Base-by-base conservation (phyloP, 805 yeast genomes). In the Starmerella sirachaensis region DNA sequence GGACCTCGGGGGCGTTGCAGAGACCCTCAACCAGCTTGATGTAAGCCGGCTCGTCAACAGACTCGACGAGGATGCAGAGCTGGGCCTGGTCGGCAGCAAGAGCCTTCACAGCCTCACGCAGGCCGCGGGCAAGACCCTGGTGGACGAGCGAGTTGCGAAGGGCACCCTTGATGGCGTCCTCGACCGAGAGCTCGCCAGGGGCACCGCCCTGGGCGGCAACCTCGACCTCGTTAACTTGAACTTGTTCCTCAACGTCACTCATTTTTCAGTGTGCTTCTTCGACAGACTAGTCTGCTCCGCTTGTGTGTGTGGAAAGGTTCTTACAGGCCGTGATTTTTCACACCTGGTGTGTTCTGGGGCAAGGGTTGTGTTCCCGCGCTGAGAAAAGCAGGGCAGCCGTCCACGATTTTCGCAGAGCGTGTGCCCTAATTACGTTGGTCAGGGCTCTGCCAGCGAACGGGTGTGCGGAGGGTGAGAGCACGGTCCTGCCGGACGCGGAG, bases 41-140 rank as follows among this genome's bases (percentile, higher is more conserved):
- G 74, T 91, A 91, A 57, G 91, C 78, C 60, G 76, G 93, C 78
- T 91, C 98, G 61, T 95, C 91, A 65, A 91, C 96, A 56, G 97
- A 77, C 74, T 88, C 96, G 70, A 93, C 85, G 60, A 91, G 75
- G 64, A 91, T 94, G 73, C 86, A 80, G 66, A 91, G 75, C 72
- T 88, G 93, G 58, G 96, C 99, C 72, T 86, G 93, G 68, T 94
- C 84, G 69, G 84, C 76, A 63, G 94, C 76, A 58, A 91, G 77
- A 69, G 96, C 97, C 82, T 91, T 91, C 64, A 96, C 83, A 56
- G 97, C 93, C 76, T 91, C 98, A 78, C 97, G 91, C 69, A 91
- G 79, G 78, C 99, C 99, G 76, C 99, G 88, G 68, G 97, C 97
- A 70, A 91, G 83, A 72, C 99, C 98, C 68, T 88, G 53, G 76